Evolutionary conservation across 768 basidiomycete species (phyloP).

Genomic region (Lyophyllum shimeji): DNA sequence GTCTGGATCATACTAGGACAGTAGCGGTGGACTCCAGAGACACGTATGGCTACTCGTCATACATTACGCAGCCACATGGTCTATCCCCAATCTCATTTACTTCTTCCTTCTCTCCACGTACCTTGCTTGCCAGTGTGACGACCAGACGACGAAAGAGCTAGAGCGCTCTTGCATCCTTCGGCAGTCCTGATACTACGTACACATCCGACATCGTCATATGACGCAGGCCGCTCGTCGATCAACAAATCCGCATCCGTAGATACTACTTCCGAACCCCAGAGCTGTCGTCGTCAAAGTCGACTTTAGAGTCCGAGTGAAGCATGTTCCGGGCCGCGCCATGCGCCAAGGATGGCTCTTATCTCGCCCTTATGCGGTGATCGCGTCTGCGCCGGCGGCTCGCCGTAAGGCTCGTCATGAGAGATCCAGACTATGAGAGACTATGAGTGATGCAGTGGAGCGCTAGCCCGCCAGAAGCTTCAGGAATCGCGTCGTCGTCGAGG

Average conservation of each 20-base stretch:
- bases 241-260: slow-evolving; percentile 35
- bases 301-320: slow-evolving; percentile 30
- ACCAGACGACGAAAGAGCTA: slow-evolving; percentile 31
- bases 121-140: slow-evolving; percentile 40
- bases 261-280: slow-evolving; percentile 34
- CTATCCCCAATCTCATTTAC: slow-evolving; percentile 12
- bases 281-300: slow-evolving; percentile 28
- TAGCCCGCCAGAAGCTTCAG: too few relatives aligned
- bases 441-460: too few relatives aligned
- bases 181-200: slow-evolving; percentile 34
- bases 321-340: slow-evolving; percentile 38
- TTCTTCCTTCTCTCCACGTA: slow-evolving; percentile 20
- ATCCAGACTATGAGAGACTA: too few relatives aligned
- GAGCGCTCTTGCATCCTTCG: slow-evolving; percentile 28
- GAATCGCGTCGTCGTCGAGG: too few relatives aligned
- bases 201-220: slow-evolving; percentile 34
- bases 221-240: slow-evolving; percentile 38
- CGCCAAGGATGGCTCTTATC: slow-evolving; percentile 36
- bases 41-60: not conserved
- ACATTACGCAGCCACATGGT: slow-evolving; percentile 14
- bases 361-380: too few relatives aligned
- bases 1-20: not conserved
- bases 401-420: too few relatives aligned
- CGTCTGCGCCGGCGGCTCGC: too few relatives aligned
- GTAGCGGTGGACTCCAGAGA: not conserved